These are phyloP conservation scores for Auricularia heimuer DNA, from an alignment of 768 basidiomycete genomes.

Conservation along the genomic window DNA sequence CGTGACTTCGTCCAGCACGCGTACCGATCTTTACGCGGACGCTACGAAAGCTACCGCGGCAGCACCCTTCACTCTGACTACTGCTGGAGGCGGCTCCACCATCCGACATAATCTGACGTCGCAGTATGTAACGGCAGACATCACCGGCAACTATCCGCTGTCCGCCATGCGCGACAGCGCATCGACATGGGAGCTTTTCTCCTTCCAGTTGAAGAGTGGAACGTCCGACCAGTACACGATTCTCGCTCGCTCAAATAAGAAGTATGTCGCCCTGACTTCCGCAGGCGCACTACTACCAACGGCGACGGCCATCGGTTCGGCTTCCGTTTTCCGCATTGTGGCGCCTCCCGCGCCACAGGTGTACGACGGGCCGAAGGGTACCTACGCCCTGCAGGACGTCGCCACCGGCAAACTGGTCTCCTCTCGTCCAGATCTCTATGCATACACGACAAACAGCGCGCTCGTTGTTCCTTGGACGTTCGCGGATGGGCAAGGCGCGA, in stretches of 20 bases:
- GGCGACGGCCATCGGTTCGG: neutral
- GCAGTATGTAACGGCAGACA: conserved; percentile 26
- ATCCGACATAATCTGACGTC: conserved; percentile 17
- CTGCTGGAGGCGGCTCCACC: conserved; percentile 23
- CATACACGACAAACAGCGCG: conserved; percentile 14
- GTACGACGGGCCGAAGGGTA: conserved; percentile 21
- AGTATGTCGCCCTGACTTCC: neutral
- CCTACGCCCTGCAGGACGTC: conserved; percentile 20
- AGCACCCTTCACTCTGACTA: conserved; percentile 19
- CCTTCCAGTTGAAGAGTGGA: neutral
- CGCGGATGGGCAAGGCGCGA: conserved; percentile 22
- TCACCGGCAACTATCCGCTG: conserved; percentile 17
- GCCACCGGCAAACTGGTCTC: conserved; percentile 18
- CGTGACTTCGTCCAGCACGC: conserved; percentile 14
- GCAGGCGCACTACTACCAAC: neutral
- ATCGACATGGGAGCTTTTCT: conserved; percentile 18
- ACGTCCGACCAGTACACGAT: neutral
- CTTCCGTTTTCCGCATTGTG: neutral
- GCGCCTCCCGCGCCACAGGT: neutral
- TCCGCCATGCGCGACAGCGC: conserved; percentile 21
- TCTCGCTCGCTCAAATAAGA: neutral
- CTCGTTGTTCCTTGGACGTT: conserved; percentile 18
- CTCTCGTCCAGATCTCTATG: conserved; percentile 17
- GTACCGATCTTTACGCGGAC: conserved; percentile 19
- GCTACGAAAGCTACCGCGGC: conserved; percentile 14